phyloP scores from a whole-genome alignment of 805 yeast genomes.

The Yarrowia sp. region DNA sequence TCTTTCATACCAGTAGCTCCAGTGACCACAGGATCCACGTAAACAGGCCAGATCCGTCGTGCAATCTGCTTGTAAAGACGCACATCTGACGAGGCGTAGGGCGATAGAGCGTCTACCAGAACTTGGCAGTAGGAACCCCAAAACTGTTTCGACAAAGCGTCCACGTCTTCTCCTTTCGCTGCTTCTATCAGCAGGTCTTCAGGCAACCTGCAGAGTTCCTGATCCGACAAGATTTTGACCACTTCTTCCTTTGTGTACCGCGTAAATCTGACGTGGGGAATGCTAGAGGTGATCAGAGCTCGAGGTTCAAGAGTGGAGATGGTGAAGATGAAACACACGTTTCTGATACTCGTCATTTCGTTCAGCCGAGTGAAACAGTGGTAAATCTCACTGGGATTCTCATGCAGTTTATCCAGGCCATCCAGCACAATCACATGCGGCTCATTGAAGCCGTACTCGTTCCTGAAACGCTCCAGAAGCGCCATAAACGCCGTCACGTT shows the following conservation, averaged over 20 bases:
- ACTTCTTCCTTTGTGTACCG: constrained; percentile 54
- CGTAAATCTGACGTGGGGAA: constrained; percentile 57
- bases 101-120: constrained; percentile 55
- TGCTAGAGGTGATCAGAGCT: constrained; percentile 51
- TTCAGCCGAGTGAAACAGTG: constrained; percentile 54
- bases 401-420: constrained; percentile 58
- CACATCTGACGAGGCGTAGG: constrained; percentile 57
- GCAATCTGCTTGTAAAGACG: constrained; percentile 45
- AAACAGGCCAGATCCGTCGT: constrained; percentile 49
- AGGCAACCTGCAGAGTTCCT: constrained; percentile 47
- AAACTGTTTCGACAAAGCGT: constrained; percentile 46
- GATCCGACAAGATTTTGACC: constrained; percentile 49
- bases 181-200: constrained; percentile 35
- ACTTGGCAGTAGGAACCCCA: constrained; percentile 56
- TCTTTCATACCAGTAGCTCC: constrained; percentile 40
- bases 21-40: constrained; percentile 44
- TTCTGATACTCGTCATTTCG: constrained; percentile 53
- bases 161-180: constrained; percentile 5
- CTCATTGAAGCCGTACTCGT: constrained; percentile 48
- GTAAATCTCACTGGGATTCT: constrained; percentile 53
- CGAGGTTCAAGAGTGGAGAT: constrained; percentile 56
- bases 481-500: constrained; percentile 55
- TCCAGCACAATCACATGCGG: constrained; percentile 61
- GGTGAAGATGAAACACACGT: constrained; percentile 55
- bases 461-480: constrained; percentile 51